These are phyloP conservation scores for Heracleum sosnowskyi DNA, from an alignment of 129 eudicot species.

Conservation along the genomic window DNA sequence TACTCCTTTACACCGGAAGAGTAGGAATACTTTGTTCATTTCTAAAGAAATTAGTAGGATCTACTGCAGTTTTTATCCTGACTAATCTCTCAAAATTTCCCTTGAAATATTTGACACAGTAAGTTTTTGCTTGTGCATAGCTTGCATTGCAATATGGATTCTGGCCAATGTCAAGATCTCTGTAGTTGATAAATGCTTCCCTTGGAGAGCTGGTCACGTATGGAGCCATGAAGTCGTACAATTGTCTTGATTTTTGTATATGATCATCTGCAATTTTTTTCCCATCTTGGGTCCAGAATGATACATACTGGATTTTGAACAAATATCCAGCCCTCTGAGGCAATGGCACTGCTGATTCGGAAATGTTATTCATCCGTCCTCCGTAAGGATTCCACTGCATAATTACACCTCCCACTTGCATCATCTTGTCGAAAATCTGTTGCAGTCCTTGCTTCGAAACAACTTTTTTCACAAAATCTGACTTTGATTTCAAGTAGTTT, in stretches of 20 bases:
- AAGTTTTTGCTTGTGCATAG: too few relatives aligned
- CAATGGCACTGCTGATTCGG: constrained; percentile 28
- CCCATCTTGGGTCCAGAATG: constrained; percentile 30
- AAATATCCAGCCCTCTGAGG: constrained; percentile 51
- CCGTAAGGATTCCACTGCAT: constrained; percentile 41
- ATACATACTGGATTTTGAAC: constrained; percentile 36
- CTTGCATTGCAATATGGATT: too few relatives aligned
- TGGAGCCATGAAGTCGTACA: too few relatives aligned
- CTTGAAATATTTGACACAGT: too few relatives aligned
- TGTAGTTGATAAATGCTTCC: too few relatives aligned
- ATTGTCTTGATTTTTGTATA: constrained; percentile 25
- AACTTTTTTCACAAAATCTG: constrained; percentile 34
- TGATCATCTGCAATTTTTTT: constrained; percentile 9
- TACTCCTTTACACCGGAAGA: too few relatives aligned
- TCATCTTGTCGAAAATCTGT: constrained; percentile 18
- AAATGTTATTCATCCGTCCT: constrained; percentile 35
- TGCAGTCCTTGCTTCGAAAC: constrained; percentile 28
- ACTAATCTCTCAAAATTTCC: too few relatives aligned
- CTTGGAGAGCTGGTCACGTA: too few relatives aligned
- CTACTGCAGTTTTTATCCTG: too few relatives aligned
- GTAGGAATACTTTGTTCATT: too few relatives aligned
- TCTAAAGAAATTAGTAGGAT: too few relatives aligned
- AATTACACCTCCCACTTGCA: constrained; percentile 19
- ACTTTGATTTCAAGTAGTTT: constrained; percentile 29
- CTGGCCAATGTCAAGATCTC: too few relatives aligned